Conservation (phyloP, 192 early-diverging fungal genomes). For the Coemansia sp. region DNA sequence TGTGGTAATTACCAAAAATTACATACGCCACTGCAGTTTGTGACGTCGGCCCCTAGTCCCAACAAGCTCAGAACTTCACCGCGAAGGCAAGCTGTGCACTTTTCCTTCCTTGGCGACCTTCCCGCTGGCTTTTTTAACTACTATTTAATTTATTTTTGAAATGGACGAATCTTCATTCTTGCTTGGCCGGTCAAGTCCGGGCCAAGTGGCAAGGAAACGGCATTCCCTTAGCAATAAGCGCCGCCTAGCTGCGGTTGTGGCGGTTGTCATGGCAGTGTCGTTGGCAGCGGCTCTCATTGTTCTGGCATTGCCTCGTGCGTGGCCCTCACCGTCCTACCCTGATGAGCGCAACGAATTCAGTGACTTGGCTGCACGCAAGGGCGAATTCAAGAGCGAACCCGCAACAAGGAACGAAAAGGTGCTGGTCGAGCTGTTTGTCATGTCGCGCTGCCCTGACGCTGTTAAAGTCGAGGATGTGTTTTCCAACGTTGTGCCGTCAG, state of each 20-base stretch:
- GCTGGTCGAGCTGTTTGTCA: slow-evolving; percentile 63
- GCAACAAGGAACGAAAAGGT: slow-evolving; percentile 30
- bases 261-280: not conserved
- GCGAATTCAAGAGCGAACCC: not conserved
- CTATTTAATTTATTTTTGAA: not conserved
- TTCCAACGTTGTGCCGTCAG: slow-evolving; percentile 24
- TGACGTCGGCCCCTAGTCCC: no score
- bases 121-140: not conserved
- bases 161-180: slow-evolving; percentile 3
- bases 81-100: no score
- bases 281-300: not conserved
- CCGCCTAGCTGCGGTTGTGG: not conserved
- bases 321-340: not conserved
- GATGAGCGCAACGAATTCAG: not conserved
- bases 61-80: no score
- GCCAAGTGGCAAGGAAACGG: not conserved
- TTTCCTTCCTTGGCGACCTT: not conserved
- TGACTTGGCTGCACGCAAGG: not conserved
- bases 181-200: not conserved
- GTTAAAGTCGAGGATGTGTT: slow-evolving; percentile 52
- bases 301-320: not conserved
- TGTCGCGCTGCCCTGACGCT: slow-evolving; percentile 69
- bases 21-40: no score
- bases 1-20: no score
- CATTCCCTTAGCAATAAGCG: not conserved